Percentiles rank a stretch among this genome's conserved stretches.
These are phyloP conservation scores for Codiaeum variegatum DNA, from an alignment of 441 rosid species.

Conservation along the genomic window DNA sequence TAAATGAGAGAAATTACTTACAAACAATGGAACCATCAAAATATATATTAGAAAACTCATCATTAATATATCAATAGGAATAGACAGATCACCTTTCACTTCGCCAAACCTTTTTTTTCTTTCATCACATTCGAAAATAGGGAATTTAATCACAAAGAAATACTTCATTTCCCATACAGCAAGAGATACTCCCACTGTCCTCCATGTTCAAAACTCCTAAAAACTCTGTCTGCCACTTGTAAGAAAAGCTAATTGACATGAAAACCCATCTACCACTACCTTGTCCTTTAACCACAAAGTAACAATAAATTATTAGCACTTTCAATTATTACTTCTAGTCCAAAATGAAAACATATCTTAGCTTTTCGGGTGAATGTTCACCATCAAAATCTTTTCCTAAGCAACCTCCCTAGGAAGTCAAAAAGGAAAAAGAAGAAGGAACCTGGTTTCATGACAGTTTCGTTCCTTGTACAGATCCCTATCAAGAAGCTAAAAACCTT, in stretches of 20 bases:
- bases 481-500: not conserved
- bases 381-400: not conserved
- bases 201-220: too few species aligned
- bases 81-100: not conserved
- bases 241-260: not conserved
- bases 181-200: not conserved
- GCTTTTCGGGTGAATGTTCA: not conserved
- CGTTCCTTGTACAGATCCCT: not conserved
- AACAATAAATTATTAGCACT: too few species aligned
- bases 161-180: not conserved
- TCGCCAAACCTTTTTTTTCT: not conserved
- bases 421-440: not conserved
- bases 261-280: too few species aligned
- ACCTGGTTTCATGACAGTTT: not conserved
- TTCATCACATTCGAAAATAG: not conserved
- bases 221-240: too few species aligned
- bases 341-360: too few species aligned
- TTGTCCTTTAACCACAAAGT: too few species aligned
- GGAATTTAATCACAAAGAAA: not conserved
- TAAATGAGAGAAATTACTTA: not conserved
- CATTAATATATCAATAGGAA: not conserved
- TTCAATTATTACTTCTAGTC: too few species aligned
- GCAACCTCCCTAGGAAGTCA: not conserved
- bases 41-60: not conserved
- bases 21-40: not conserved